A percentile compares a stretch with the other conserved stretches of the same genome.
These are phyloP conservation scores for Phytophthora citricola DNA, from an alignment of 352 stramenopile species.

Conservation along the genomic window DNA sequence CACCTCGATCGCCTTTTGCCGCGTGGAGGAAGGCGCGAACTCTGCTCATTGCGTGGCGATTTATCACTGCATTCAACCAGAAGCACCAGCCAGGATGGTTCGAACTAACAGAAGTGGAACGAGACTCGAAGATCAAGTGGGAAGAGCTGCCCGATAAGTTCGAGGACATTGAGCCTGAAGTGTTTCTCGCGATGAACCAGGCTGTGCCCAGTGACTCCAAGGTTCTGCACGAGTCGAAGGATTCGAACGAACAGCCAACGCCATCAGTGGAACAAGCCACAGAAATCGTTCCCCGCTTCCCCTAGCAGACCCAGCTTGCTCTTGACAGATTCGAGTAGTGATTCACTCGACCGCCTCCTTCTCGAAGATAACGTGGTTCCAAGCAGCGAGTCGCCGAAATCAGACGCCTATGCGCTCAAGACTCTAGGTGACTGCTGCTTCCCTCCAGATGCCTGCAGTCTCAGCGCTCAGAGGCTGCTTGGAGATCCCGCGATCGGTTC, in stretches of 20 bases:
- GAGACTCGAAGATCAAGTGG: conserved; percentile 18
- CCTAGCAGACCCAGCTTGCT: neutral
- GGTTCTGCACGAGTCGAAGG: neutral
- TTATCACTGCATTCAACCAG: conserved; percentile 25
- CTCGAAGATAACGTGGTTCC: conserved; percentile 22
- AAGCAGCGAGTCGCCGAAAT: neutral
- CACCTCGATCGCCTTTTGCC: conserved; percentile 17
- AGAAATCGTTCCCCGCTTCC: too few relatives aligned
- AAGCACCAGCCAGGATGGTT: conserved; percentile 34
- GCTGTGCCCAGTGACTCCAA: neutral
- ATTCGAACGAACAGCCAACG: neutral
- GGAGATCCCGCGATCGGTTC: neutral
- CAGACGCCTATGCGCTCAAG: neutral
- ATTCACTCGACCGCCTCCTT: conserved; percentile 19
- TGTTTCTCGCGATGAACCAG: conserved; percentile 24
- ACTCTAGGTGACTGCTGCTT: neutral
- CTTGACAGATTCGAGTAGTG: conserved; percentile 11
- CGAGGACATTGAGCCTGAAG: conserved; percentile 23
- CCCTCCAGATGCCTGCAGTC: neutral
- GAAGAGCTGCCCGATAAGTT: conserved; percentile 26
- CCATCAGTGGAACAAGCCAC: neutral
- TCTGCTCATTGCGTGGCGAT: conserved; percentile 25
- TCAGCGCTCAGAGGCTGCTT: neutral
- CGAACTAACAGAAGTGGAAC: conserved; percentile 19
- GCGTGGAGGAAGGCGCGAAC: conserved; percentile 25